phyloP scores from a whole-genome alignment of 148 eudicot genomes.

The Persicaria tinctoria region DNA sequence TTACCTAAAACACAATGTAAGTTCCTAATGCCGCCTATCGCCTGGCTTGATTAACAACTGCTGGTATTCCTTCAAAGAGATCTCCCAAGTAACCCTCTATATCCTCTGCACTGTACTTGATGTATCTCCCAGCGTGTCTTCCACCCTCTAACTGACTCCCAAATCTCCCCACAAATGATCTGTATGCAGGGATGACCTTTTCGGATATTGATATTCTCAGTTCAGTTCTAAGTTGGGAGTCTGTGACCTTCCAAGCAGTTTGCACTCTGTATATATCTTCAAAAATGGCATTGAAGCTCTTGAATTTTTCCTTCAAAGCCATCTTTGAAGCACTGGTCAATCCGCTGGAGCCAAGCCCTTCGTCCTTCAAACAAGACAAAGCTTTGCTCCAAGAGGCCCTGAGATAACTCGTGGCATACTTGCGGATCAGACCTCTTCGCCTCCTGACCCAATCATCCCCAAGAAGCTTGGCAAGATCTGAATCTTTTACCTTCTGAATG shows the following conservation, averaged over 20 bases:
- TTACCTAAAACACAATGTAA: constrained; percentile 36
- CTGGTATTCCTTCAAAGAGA: constrained; percentile 81
- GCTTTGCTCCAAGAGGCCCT: constrained; percentile 81
- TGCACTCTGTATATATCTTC: constrained; percentile 85
- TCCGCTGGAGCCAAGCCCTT: constrained; percentile 64
- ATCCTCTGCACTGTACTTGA: constrained; percentile 89
- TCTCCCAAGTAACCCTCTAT: constrained; percentile 74
- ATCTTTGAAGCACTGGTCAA: constrained; percentile 58
- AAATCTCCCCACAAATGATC: constrained; percentile 81
- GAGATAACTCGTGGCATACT: constrained; percentile 64
- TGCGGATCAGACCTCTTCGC: constrained; percentile 67
- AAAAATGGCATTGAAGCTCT: constrained; percentile 76
- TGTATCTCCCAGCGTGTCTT: constrained; percentile 73
- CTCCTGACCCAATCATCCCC: constrained; percentile 85
- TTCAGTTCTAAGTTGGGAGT: constrained; percentile 81
- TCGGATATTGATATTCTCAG: constrained; percentile 90
- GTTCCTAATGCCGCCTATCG: constrained; percentile 51
- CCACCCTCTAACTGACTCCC: constrained; percentile 72
- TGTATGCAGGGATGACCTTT: constrained; percentile 76
- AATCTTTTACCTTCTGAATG: constrained; percentile 81
- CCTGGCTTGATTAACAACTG: constrained; percentile 61
- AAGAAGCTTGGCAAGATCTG: constrained; percentile 68
- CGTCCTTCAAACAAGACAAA: constrained; percentile 72
- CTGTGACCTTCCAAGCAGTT: constrained; percentile 89
- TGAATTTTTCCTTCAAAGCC: constrained; percentile 79